Base-by-base conservation (phyloP, 2,329 filamentous ascomycete genomes). In the Botrytis galanthina region DNA sequence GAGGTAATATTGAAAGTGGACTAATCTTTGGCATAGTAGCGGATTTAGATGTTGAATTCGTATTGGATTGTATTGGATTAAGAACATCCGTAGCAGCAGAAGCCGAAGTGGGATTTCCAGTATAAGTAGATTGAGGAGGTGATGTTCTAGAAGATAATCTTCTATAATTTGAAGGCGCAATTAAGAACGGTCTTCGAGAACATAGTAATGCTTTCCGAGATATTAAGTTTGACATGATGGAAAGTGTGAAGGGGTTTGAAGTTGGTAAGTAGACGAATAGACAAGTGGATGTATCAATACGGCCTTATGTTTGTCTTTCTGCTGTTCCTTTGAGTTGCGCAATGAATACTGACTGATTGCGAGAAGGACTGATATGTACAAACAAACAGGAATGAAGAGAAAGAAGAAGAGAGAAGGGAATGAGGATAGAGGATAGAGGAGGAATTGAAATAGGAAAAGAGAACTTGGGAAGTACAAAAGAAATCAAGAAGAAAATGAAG, bases 1-100 rank as follows among this genome's bases (percentile, higher is more conserved):
- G 83, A 0, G 92, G 91, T 51, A 94, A 85, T 59, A 92, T 86
- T 0, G 90, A 88, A 35, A 94, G 85, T 2, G 90, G 87, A 6
- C 83, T 73, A 14, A 78, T 74, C 70, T 75, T 77, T 22, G 76
- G 61, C 76, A 79, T 78, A 46, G 69, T 76, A 22, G 57, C 29
- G 73, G 72, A 10, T 71, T 73, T 22, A 72, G 74, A 67, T 32
- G 66, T 42, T 39, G 48, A 59, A 18, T 26, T 51, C 32, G 69
- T 12, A 32, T 59, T 3, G 3, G n/a, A 35, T 37, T 46, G n/a
- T 37, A 71, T 16, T 39, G 69, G 59, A 18, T 67, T 37, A 26
- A 69, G 68, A 46, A 74, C 46, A 71, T 71, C 73, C 42, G 75
- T 51, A 32, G 71, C 71, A 62, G 76, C 63, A 29, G 72, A 59